Percentiles rank a stretch among this genome's conserved stretches.
Conservation (phyloP, 2,329 filamentous ascomycete species). For the Juglanconis oblonga region DNA sequence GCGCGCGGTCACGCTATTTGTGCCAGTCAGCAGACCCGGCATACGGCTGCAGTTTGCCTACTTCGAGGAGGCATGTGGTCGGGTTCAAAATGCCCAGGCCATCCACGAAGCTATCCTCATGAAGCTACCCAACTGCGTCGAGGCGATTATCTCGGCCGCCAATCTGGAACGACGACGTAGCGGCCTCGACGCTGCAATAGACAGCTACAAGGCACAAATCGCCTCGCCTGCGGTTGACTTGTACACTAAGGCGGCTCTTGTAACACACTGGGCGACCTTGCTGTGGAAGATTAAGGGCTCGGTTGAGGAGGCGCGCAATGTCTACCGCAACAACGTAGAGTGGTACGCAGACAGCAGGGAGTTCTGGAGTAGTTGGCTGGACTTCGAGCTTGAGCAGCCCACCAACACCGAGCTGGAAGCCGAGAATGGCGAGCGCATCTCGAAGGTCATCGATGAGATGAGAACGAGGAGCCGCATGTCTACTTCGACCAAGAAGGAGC, state of each 20-base stretch:
- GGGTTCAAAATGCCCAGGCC: conserved; percentile 74
- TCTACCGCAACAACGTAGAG: conserved; percentile 79
- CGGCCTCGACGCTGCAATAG: conserved; percentile 80
- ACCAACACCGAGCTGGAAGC: conserved; percentile 62
- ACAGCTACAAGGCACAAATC: conserved; percentile 78
- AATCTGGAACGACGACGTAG: conserved; percentile 81
- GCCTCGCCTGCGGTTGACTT: conserved; percentile 69
- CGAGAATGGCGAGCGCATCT: conserved; percentile 70
- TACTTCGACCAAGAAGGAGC: conserved; percentile 64
- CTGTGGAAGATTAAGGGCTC: conserved; percentile 86
- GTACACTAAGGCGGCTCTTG: conserved; percentile 80
- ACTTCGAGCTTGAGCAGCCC: conserved; percentile 85
- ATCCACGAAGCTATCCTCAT: conserved; percentile 81
- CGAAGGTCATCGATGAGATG: conserved; percentile 74
- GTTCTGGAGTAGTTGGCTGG: conserved; percentile 88
- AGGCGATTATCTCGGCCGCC: conserved; percentile 84
- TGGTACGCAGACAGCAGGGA: conserved; percentile 81
- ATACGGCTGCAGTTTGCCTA: conserved; percentile 89
- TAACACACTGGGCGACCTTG: conserved; percentile 83
- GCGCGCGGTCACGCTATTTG: conserved; percentile 78
- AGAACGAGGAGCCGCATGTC: conserved; percentile 70
- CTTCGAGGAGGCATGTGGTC: conserved; percentile 83
- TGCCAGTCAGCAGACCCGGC: conserved; percentile 79
- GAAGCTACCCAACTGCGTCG: conserved; percentile 75
- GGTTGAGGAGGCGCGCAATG: conserved; percentile 73